Evolutionary conservation across 2,329 filamentous ascomycete genomes (phyloP), one percentile per base, ranked within the genome.

Genomic region (Annulohypoxylon truncatum): DNA sequence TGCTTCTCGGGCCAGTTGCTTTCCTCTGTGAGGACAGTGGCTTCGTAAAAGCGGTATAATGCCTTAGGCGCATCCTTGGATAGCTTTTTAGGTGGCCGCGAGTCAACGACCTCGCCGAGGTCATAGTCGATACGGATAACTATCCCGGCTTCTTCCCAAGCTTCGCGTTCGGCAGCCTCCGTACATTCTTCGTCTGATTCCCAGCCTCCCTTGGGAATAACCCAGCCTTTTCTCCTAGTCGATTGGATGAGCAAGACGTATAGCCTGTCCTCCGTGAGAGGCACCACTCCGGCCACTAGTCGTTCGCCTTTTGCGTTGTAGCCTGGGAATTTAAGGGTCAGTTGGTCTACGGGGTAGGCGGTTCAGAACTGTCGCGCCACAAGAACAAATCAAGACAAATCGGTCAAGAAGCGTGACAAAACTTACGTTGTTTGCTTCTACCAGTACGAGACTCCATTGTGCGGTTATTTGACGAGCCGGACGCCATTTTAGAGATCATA

Each of bases 81-180:
- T 72, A 88, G 82, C 66, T 89, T 87, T 78, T 95, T 95, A 35
- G 92, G 93, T 5, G 93, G 87, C 62, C 94, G 89, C 78, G 89
- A 92, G 81, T 99, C 96, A 58, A 90, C 83, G 73, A 99, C 97
- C 70, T 91, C 87, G 69, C 94, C 94, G 53, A 99, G 86, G 79
- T 97, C 93, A 77, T 90, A 91, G 74, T 91, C 90, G 79, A 97
- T 90, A 64, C 88, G 90, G 79, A 95, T 92, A 74, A 92, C 85
- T 75, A 98, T 96, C 75, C 96, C 96, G 42, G 94, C 96, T 82
- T 98, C 96, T 82, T 98, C 96, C 96, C 96, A 98, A 66, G 96
- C 96, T 80, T 99, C 96, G 72, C 96, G 84, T 84, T 91, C 81
- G 60, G 96, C 96, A 61, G 96, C 92, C 78, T 95, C 88, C 67